phyloP scores from a whole-genome alignment of 257 asterid species.

The Paraleonurus japonicus region DNA sequence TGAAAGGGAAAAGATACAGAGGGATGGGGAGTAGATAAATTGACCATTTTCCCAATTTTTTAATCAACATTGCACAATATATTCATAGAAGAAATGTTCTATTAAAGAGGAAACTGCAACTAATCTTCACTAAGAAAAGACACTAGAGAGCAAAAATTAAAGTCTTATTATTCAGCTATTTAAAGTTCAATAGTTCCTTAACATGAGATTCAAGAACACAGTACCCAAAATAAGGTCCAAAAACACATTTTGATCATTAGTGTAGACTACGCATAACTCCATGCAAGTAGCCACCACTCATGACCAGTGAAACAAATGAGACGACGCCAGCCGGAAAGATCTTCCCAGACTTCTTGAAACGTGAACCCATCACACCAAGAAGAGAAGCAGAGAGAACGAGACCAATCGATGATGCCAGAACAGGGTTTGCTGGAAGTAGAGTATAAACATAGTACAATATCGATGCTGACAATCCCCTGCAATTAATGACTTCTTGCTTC shows the following conservation, averaged over 20 bases:
- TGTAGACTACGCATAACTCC: slow-evolving; percentile 72
- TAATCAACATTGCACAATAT: too few species aligned
- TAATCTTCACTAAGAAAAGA: background rate
- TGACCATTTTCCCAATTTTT: too few species aligned
- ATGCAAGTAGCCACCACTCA: slow-evolving; percentile 89
- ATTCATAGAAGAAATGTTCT: too few species aligned
- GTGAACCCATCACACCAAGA: slow-evolving; percentile 81
- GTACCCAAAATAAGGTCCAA: background rate
- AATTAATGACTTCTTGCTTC: slow-evolving; percentile 73
- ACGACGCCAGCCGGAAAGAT: slow-evolving; percentile 87
- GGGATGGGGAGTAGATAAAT: too few species aligned
- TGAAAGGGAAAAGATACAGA: too few species aligned
- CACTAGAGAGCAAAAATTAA: background rate
- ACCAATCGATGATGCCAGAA: slow-evolving; percentile 76
- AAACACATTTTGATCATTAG: slow-evolving; percentile 20
- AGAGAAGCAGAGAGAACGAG: slow-evolving; percentile 65
- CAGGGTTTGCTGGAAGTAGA: slow-evolving; percentile 67
- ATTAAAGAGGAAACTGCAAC: too few species aligned
- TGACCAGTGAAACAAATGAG: slow-evolving; percentile 63
- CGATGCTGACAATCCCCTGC: slow-evolving; percentile 72
- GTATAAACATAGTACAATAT: slow-evolving; percentile 52
- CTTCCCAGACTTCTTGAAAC: slow-evolving; percentile 79
- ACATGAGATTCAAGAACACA: background rate
- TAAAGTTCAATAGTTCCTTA: background rate
- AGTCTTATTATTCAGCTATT: background rate